phyloP scores from a whole-genome alignment of 148 eudicot species.

The Vaccinium darrowii region DNA sequence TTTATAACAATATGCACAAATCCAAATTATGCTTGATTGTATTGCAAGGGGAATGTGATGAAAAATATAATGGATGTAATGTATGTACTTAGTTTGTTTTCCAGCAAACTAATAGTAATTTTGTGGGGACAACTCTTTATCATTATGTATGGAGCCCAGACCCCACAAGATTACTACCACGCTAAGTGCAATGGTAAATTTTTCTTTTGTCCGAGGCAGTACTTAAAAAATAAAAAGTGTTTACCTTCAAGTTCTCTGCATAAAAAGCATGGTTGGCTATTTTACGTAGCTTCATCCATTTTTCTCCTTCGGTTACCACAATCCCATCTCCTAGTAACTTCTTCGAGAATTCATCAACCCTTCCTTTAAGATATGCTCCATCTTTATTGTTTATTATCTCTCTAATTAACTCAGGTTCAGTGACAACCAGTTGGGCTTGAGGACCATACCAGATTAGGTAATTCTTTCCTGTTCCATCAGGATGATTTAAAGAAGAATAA shows the following conservation, averaged over 20 bases:
- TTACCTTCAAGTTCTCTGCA: conserved; percentile 23
- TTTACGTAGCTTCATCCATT: conserved; percentile 18
- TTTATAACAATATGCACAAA: background rate
- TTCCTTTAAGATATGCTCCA: background rate
- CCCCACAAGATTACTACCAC: no score
- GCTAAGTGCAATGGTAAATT: no score
- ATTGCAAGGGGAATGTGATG: background rate
- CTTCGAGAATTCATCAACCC: background rate
- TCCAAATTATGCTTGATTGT: background rate
- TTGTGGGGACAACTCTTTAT: no score
- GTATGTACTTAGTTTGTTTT: background rate
- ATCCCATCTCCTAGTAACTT: conserved; percentile 20
- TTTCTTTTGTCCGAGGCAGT: no score
- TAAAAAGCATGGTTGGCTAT: conserved; percentile 16
- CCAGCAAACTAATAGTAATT: background rate
- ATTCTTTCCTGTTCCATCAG: conserved; percentile 13
- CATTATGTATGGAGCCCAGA: no score
- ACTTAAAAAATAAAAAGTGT: no score
- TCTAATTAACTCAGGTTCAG: conserved; percentile 4
- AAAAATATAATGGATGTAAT: background rate
- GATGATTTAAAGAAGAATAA: no score
- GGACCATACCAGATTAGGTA: conserved; percentile 19
- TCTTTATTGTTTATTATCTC: conserved; percentile 14
- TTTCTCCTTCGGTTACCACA: conserved; percentile 9
- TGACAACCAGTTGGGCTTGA: background rate